Conservation (phyloP, 2,329 filamentous ascomycete genomes). For the Zymoseptoria brevis region DNA sequence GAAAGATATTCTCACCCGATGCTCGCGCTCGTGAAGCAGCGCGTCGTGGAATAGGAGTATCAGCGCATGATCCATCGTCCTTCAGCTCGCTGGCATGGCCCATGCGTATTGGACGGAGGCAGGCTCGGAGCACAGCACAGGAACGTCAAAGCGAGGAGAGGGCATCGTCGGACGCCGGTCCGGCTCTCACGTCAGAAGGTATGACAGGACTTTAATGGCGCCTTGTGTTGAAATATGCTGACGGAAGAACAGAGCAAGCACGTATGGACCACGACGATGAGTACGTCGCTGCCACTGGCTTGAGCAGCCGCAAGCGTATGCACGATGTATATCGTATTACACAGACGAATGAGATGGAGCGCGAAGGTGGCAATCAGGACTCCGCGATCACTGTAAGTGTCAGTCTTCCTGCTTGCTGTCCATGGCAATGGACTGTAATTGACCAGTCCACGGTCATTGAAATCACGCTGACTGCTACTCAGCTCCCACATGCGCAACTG, state of each 20-base stretch:
- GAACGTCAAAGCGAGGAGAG: background rate
- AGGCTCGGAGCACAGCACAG: constrained; percentile 2
- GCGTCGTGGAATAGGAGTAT: constrained; percentile 50
- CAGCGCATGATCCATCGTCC: constrained; percentile 37
- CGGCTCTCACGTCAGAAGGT: background rate
- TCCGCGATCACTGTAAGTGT: constrained; percentile 44
- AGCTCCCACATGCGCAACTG: constrained; percentile 23
- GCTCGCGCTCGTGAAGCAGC: constrained; percentile 50
- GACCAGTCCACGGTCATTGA: background rate
- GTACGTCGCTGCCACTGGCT: constrained; percentile 37
- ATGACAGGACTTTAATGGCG: background rate
- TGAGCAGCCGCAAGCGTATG: constrained; percentile 51
- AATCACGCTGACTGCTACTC: background rate
- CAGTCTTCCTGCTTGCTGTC: background rate
- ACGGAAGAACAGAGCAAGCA: constrained; percentile 2
- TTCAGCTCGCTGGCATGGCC: constrained; percentile 36
- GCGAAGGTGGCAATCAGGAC: constrained; percentile 50
- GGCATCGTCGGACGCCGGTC: background rate
- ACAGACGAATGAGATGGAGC: constrained; percentile 53
- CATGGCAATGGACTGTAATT: too few species aligned
- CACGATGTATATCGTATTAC: constrained; percentile 55
- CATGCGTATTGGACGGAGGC: constrained; percentile 11
- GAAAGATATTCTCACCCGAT: constrained; percentile 58
- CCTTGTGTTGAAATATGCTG: background rate
- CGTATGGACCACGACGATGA: constrained; percentile 28